Evolutionary conservation across 148 eudicot genomes (phyloP).

Genomic region (Beta vulgaris): DNA sequence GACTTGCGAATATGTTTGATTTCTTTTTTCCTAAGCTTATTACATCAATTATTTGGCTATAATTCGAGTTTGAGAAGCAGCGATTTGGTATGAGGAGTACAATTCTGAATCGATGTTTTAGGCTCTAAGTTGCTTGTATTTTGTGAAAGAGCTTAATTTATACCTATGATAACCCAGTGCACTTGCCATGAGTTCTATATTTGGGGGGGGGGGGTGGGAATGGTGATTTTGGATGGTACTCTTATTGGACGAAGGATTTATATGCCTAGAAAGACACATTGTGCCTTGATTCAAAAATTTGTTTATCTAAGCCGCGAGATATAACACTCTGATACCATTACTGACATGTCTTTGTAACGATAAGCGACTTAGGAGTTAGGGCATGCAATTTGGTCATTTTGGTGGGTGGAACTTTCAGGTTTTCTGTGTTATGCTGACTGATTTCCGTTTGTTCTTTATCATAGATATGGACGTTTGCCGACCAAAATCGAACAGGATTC

Average conservation of each 20-base stretch:
- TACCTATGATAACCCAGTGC: too few relatives aligned
- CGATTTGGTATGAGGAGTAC: neutral
- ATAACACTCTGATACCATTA: neutral
- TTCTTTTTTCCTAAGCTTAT: too few relatives aligned
- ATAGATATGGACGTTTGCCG: conserved; percentile 94
- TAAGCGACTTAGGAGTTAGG: neutral
- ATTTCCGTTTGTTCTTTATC: neutral
- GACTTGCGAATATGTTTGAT: too few relatives aligned
- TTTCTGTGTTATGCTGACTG: conserved; percentile 11
- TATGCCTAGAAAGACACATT: too few relatives aligned
- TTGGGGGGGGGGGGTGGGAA: neutral
- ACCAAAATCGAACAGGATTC: conserved; percentile 67
- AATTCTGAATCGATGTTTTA: neutral
- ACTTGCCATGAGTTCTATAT: too few relatives aligned
- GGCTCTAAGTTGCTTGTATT: neutral
- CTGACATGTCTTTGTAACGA: neutral
- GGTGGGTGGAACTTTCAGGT: neutral
- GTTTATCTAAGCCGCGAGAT: neutral
- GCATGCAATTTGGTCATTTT: neutral
- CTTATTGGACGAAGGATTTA: too few relatives aligned
- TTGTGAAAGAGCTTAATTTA: too few relatives aligned
- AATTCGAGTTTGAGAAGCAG: neutral
- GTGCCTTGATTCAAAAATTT: too few relatives aligned
- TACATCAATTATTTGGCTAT: neutral
- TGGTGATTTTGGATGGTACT: too few relatives aligned